These are phyloP conservation scores for Chytridium lagenaria DNA, from an alignment of 371 early-diverging fungal species.

Conservation along the genomic window DNA sequence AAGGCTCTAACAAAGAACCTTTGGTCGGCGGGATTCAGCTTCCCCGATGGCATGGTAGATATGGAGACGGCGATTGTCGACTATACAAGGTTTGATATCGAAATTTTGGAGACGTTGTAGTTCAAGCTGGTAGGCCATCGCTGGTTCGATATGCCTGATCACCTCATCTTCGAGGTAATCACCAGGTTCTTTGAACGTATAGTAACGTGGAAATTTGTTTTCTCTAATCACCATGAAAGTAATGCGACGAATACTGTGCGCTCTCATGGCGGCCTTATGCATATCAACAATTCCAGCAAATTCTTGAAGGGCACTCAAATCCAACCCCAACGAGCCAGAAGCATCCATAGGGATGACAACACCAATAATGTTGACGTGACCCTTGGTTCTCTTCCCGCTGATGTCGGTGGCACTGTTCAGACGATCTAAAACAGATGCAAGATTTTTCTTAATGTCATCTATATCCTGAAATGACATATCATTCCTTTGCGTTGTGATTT, in stretches of 20 bases:
- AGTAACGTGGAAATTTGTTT: conserved; percentile 87
- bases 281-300: conserved; percentile 26
- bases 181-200: conserved; percentile 91
- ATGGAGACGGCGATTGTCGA: conserved; percentile 91
- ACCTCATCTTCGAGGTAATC: conserved; percentile 90
- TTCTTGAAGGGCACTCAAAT: conserved; percentile 50
- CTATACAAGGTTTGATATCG: conserved; percentile 92
- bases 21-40: conserved; percentile 90
- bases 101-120: conserved; percentile 91
- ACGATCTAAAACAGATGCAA: conserved; percentile 62
- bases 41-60: conserved; percentile 94
- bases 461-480: conserved; percentile 21
- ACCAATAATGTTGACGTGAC: conserved; percentile 77
- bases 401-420: conserved; percentile 38
- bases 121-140: conserved; percentile 96
- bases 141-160: conserved; percentile 97
- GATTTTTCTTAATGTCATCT: conserved; percentile 51
- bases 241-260: conserved; percentile 84
- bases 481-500: conserved; percentile 46
- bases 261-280: conserved; percentile 66
- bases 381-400: not conserved
- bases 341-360: conserved; percentile 72
- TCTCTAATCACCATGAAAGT: conserved; percentile 86
- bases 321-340: conserved; percentile 66
- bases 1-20: conserved; percentile 98